A percentile compares a stretch with the other conserved stretches of the same genome.
These are phyloP conservation scores for Ocimum tenuiflorum DNA, from an alignment of 257 asterid genomes.

Conservation along the genomic window DNA sequence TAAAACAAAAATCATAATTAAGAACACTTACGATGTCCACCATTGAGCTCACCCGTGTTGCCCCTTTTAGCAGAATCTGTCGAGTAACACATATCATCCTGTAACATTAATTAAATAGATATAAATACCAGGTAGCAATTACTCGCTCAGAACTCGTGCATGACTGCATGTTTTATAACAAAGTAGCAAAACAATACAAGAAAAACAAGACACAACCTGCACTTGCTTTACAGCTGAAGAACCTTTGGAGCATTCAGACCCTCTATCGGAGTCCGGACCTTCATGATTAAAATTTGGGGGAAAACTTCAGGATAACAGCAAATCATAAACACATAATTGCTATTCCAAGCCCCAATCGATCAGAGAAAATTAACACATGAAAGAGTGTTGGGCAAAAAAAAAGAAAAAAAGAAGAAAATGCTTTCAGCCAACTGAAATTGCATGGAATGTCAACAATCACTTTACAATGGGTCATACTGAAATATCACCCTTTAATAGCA, in stretches of 20 bases:
- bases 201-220: conserved; percentile 23
- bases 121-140: conserved; percentile 3
- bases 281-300: conserved; percentile 14
- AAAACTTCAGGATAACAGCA: background rate
- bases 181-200: background rate
- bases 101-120: conserved; percentile 13
- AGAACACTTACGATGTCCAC: conserved; percentile 49
- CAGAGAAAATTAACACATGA: background rate
- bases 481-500: background rate
- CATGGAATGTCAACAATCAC: background rate
- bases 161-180: background rate
- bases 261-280: conserved; percentile 52
- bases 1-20: too few species aligned
- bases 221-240: conserved; percentile 27
- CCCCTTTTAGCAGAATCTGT: conserved; percentile 32
- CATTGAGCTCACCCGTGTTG: conserved; percentile 31
- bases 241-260: conserved; percentile 40
- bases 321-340: background rate
- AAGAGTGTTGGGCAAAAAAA: background rate
- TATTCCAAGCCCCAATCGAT: background rate
- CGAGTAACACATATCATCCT: conserved; percentile 35
- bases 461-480: background rate
- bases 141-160: background rate
- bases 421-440: background rate
- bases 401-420: background rate